Evolutionary conservation across 2,329 filamentous ascomycete species (phyloP).

Genomic region (Epichloe sylvatica): DNA sequence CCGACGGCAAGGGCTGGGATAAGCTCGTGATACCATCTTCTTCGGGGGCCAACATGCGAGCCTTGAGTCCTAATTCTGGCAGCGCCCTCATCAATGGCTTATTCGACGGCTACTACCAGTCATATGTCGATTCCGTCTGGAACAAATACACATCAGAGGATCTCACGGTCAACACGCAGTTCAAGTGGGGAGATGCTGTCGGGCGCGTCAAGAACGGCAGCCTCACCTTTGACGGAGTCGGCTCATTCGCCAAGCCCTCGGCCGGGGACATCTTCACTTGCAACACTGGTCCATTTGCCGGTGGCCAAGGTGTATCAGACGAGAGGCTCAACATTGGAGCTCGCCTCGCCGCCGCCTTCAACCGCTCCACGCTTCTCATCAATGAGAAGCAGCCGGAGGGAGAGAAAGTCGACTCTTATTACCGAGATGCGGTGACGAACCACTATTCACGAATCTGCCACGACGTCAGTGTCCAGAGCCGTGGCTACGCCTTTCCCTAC

Average conservation of each 20-base stretch:
- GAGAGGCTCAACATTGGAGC: conserved; percentile 52
- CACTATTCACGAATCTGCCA: conserved; percentile 55
- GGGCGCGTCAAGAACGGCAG: conserved; percentile 26
- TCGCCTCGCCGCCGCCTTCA: conserved; percentile 61
- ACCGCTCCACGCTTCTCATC: conserved; percentile 53
- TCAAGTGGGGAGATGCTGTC: conserved; percentile 32
- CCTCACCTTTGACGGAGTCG: conserved; percentile 28
- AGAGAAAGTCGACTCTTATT: conserved; percentile 36
- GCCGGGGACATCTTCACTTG: conserved; percentile 38
- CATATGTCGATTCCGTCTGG: conserved; percentile 40
- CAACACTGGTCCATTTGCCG: conserved; percentile 42
- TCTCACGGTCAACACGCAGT: conserved; percentile 41
- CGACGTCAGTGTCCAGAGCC: conserved; percentile 40
- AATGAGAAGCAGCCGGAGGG: conserved; percentile 38
- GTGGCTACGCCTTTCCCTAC: conserved; percentile 58
- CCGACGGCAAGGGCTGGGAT: conserved; percentile 37
- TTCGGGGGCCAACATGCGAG: conserved; percentile 30
- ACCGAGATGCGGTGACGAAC: conserved; percentile 42
- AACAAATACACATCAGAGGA: conserved; percentile 28
- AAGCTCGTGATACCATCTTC: conserved; percentile 32
- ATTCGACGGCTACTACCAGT: conserved; percentile 35
- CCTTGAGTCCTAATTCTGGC: conserved; percentile 39
- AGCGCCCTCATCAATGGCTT: conserved; percentile 28
- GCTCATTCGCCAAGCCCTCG: conserved; percentile 34
- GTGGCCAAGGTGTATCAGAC: conserved; percentile 25